Evolutionary conservation across 2,329 filamentous ascomycete species (phyloP), one percentile per base, ranked within the genome.

Genomic region (Talaromyces albobiverticillius): DNA sequence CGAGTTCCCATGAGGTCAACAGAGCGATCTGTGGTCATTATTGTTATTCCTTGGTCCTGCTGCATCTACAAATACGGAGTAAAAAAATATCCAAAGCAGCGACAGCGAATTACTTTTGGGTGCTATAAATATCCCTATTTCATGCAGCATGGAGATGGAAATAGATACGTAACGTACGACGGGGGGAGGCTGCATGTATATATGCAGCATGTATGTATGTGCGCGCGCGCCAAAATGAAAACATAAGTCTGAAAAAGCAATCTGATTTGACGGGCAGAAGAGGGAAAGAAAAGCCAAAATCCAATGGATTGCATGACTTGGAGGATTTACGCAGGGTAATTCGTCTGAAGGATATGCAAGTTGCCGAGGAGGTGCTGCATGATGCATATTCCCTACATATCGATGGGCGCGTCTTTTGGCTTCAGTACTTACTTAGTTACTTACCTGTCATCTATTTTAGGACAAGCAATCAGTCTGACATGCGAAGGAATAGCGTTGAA

Each of bases 51-150:
- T 29, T 29, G 26, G 26, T 29, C 10, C 26, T 29, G 5, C 10
- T 36, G 32, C 32, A 36, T 36, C n/a, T 36, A 14, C 13, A 36
- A n/a, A 11, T 36, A 36, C 9, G 4, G 3, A 16, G 6, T n/a
- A n/a, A n/a, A n/a, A n/a, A n/a, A n/a, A 11, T 16, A 3, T 11
- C 14, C 32, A 36, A 16, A 16, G 13, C 32, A 16, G 10, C n/a
- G 5, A 22, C 7, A 40, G 20, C 41, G 41, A 52, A 46, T 52
- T 38, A 41, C 26, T 29, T 52, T 45, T 45, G n/a, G 16, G 25
- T 46, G 23, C 50, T 52, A 52, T 46, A 52, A 45, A 45, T 52
- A 52, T 26, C 50, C n/a, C 16, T 16, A n/a, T 7, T 40, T 38
- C 34, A 16, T 40, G 18, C 36, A 40, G 9, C 18, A 22, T 8